phyloP scores from a whole-genome alignment of 495 filamentous ascomycete species.

The Peziza echinospora region DNA sequence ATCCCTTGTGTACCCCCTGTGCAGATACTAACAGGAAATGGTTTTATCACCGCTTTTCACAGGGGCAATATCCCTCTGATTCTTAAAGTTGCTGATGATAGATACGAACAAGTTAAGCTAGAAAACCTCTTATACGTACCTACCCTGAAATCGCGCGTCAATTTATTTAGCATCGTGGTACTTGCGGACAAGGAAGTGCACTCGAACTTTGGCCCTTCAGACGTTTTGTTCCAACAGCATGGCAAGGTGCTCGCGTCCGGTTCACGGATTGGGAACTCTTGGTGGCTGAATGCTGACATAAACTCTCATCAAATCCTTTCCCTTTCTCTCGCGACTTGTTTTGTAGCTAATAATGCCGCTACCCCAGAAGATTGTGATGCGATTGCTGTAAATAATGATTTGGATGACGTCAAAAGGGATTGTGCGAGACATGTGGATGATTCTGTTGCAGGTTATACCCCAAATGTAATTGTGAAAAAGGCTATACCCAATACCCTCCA shows the following conservation, averaged over 20 bases:
- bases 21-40: no score
- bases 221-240: neutral
- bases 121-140: neutral
- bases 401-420: no score
- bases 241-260: neutral
- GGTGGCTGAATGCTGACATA: neutral
- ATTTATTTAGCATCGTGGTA: neutral
- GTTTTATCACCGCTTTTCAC: no score
- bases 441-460: neutral
- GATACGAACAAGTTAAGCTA: no score
- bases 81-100: no score
- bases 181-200: neutral
- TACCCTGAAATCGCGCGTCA: neutral
- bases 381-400: no score
- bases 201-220: neutral
- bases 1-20: neutral
- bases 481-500: neutral
- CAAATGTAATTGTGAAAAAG: neutral
- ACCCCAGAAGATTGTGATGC: no score
- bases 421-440: no score
- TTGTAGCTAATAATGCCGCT: no score
- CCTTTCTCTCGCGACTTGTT: no score
- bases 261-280: neutral
- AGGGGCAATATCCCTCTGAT: no score
- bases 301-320: neutral